Evolutionary conservation across 2,329 filamentous ascomycete species (phyloP).

Genomic region (Talaromyces sp.): DNA sequence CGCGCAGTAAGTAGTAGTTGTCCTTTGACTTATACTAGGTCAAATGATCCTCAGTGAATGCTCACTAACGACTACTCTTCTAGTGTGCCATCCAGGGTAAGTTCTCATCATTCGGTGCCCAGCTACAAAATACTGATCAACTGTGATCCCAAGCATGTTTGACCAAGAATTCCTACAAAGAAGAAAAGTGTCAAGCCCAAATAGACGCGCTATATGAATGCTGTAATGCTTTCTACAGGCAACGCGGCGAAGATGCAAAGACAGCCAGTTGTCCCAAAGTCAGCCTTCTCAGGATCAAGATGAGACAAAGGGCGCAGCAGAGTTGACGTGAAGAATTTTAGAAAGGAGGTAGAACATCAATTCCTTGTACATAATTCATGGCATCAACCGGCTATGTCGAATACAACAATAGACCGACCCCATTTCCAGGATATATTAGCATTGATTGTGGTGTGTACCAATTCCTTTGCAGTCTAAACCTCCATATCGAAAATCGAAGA

Average conservation of each 20-base stretch:
- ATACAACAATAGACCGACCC: background rate
- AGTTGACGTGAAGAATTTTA: background rate
- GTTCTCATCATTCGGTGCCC: constrained; percentile 5
- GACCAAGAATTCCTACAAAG: constrained; percentile 75
- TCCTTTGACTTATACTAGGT: background rate
- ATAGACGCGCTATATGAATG: constrained; percentile 89
- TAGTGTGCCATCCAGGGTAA: constrained; percentile 88
- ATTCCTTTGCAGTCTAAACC: constrained; percentile 48
- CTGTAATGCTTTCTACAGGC: constrained; percentile 81
- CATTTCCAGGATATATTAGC: background rate
- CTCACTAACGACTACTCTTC: background rate
- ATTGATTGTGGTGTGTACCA: constrained; percentile 34
- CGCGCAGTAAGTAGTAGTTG: constrained; percentile 59
- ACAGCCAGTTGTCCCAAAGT: constrained; percentile 83
- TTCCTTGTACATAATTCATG: background rate
- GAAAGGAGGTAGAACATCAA: background rate
- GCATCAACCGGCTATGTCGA: no score
- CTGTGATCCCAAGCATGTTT: constrained; percentile 62
- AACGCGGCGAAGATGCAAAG: constrained; percentile 68
- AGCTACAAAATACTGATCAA: background rate
- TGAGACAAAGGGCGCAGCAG: constrained; percentile 61
- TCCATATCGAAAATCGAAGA: constrained; percentile 47
- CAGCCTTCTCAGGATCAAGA: constrained; percentile 71
- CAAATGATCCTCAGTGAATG: background rate
- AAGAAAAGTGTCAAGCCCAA: constrained; percentile 71